Conservation (phyloP, 495 filamentous ascomycete species). For the Platismatia glauca region DNA sequence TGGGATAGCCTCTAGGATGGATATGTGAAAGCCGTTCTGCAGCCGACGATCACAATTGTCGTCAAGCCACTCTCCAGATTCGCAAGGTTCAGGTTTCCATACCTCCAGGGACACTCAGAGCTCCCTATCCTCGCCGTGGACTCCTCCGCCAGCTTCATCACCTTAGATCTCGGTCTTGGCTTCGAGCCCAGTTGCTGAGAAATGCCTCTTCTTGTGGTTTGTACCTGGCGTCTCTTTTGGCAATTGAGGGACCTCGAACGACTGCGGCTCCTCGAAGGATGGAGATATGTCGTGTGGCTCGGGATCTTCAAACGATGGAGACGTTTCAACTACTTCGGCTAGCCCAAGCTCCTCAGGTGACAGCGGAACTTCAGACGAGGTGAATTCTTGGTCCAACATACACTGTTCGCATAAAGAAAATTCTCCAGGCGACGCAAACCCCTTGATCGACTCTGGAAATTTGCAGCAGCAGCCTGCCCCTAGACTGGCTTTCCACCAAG, state of each 20-base stretch:
- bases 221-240: neutral
- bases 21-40: no score
- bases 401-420: no score
- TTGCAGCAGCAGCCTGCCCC: neutral
- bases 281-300: neutral
- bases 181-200: neutral
- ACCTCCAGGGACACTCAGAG: no score
- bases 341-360: neutral
- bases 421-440: neutral
- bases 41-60: no score
- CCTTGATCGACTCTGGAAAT: neutral
- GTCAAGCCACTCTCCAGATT: no score
- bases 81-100: no score
- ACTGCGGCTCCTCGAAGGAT: neutral
- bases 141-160: neutral
- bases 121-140: neutral
- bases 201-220: neutral
- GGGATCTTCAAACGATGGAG: neutral
- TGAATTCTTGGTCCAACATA: neutral
- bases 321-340: neutral
- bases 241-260: neutral
- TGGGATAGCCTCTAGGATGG: no score
- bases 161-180: neutral
- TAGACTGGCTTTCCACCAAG: neutral
- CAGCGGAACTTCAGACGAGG: neutral